Percentiles rank a stretch among this genome's conserved stretches.
phyloP scores from a whole-genome alignment of 2,329 filamentous ascomycete species.

The Aspergillus pseudoterreus region DNA sequence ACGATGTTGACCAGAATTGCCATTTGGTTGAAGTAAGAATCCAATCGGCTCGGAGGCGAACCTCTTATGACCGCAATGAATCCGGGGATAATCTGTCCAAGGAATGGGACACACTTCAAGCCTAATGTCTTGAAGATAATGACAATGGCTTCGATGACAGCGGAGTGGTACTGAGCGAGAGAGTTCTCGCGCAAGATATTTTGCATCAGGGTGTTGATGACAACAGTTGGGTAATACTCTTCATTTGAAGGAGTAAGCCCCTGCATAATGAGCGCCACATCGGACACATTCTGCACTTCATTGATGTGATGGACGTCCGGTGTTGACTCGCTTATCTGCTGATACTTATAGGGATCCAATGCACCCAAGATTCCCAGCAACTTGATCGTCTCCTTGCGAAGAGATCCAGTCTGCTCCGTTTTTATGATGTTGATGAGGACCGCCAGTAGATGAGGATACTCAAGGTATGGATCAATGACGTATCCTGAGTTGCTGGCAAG shows the following conservation, averaged over 20 bases:
- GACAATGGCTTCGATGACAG: constrained; percentile 96
- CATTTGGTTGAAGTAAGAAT: constrained; percentile 97
- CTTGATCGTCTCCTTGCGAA: constrained; percentile 93
- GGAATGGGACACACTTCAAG: constrained; percentile 90
- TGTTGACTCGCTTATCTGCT: constrained; percentile 82
- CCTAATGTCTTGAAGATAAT: constrained; percentile 97
- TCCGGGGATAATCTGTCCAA: constrained; percentile 89
- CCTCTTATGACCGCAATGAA: constrained; percentile 86
- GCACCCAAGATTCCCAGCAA: constrained; percentile 93
- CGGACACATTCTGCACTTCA: constrained; percentile 69
- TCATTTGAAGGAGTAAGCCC: constrained; percentile 94
- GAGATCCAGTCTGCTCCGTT: constrained; percentile 78
- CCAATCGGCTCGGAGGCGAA: constrained; percentile 71
- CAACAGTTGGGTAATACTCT: constrained; percentile 96
- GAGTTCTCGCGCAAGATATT: constrained; percentile 85
- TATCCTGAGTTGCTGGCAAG: constrained; percentile 95
- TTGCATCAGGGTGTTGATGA: constrained; percentile 90
- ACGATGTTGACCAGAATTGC: constrained; percentile 92
- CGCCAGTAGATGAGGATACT: constrained; percentile 90
- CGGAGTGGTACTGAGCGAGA: constrained; percentile 82
- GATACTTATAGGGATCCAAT: constrained; percentile 92
- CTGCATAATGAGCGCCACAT: constrained; percentile 97
- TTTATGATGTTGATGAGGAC: constrained; percentile 93
- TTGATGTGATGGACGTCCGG: constrained; percentile 73
- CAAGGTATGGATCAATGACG: constrained; percentile 91